phyloP scores from a whole-genome alignment of 768 basidiomycete genomes.

The Hygrophorus pudorinus region DNA sequence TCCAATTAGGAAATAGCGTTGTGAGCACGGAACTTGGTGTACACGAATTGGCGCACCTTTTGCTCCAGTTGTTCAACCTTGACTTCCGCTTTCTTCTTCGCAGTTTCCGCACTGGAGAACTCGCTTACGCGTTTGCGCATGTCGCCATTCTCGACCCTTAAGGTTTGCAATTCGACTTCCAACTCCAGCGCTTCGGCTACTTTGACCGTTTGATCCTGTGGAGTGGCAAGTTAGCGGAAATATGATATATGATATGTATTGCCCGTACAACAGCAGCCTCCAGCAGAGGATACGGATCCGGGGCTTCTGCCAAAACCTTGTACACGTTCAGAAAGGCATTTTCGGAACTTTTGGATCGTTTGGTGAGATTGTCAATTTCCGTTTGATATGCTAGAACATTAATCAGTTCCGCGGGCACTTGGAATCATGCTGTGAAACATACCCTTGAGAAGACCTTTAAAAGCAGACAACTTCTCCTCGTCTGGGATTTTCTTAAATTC shows the following conservation, averaged over 20 bases:
- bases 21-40: slow-evolving; percentile 1
- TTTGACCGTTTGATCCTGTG: slow-evolving; percentile 88
- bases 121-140: slow-evolving; percentile 65
- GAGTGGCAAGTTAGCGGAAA: not conserved
- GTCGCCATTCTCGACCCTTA: slow-evolving; percentile 77
- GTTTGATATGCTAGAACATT: slow-evolving; percentile 71
- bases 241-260: not conserved
- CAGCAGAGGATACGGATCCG: slow-evolving; percentile 93
- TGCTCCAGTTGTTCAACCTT: slow-evolving; percentile 74
- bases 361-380: slow-evolving; percentile 93
- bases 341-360: slow-evolving; percentile 86
- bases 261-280: slow-evolving; percentile 79
- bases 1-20: not conserved
- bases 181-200: slow-evolving; percentile 72
- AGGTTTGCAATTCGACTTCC: slow-evolving; percentile 59
- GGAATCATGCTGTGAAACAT: slow-evolving; percentile 8
- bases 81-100: slow-evolving; percentile 66
- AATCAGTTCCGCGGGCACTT: not conserved
- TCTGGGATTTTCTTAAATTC: slow-evolving; percentile 97
- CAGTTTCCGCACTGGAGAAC: slow-evolving; percentile 47
- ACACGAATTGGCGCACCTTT: slow-evolving; percentile 43
- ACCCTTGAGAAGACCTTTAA: slow-evolving; percentile 91
- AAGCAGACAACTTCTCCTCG: slow-evolving; percentile 73
- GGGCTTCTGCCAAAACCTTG: slow-evolving; percentile 93
- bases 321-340: slow-evolving; percentile 95